Percentiles rank a stretch among this genome's conserved stretches.
Evolutionary conservation across 1,139 yeast genomes (phyloP).

Genomic region (Lipomyces yarrowii): DNA sequence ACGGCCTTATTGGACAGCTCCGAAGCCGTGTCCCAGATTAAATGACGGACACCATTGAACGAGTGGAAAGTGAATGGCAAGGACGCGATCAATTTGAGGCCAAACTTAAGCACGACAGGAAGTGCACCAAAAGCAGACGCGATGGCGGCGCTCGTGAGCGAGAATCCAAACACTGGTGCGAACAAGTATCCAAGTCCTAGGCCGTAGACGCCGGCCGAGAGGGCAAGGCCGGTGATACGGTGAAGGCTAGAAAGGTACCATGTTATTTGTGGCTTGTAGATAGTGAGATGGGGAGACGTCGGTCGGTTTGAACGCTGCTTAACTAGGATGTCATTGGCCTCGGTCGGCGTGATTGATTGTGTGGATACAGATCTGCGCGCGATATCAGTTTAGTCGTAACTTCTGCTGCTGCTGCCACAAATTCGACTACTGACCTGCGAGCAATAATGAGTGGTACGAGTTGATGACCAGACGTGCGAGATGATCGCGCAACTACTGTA

Average conservation of each 20-base stretch:
- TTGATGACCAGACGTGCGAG: neutral
- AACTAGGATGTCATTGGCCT: slow-evolving; percentile 69
- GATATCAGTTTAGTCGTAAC: neutral
- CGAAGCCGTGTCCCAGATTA: slow-evolving; percentile 86
- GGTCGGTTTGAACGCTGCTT: slow-evolving; percentile 91
- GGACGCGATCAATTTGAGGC: slow-evolving; percentile 69
- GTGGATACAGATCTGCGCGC: slow-evolving; percentile 10
- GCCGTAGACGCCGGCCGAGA: slow-evolving; percentile 73
- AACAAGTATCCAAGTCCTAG: slow-evolving; percentile 76
- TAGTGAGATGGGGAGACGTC: slow-evolving; percentile 83
- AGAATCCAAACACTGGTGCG: slow-evolving; percentile 61
- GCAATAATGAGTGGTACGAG: slow-evolving; percentile 6
- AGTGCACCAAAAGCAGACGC: slow-evolving; percentile 52
- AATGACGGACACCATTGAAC: slow-evolving; percentile 87
- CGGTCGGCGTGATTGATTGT: slow-evolving; percentile 60
- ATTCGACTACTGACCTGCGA: neutral
- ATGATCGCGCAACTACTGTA: neutral
- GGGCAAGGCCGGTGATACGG: slow-evolving; percentile 83
- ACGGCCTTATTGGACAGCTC: slow-evolving; percentile 84
- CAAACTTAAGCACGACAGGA: slow-evolving; percentile 64
- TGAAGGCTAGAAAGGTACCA: slow-evolving; percentile 78
- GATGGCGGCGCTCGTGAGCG: slow-evolving; percentile 62
- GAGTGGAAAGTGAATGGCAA: slow-evolving; percentile 86
- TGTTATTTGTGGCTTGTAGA: slow-evolving; percentile 89
- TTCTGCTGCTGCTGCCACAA: neutral